Percentiles rank a stretch among this genome's conserved stretches.
Evolutionary conservation across 352 stramenopile genomes (phyloP).

Genomic region (Globisporangium nunn): DNA sequence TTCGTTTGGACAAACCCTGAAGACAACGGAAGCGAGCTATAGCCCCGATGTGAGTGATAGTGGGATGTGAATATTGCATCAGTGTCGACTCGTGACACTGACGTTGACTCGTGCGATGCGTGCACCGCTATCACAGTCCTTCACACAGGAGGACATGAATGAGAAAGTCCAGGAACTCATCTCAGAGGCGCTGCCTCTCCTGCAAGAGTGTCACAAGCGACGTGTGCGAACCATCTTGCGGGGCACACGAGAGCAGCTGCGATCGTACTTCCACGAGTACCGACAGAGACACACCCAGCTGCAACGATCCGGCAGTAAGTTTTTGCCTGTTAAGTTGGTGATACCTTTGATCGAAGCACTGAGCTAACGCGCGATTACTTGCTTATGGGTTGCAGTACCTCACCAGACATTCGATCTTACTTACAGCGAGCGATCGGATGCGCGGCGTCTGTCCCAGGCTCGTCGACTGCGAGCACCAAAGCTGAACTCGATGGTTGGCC

Average conservation of each 20-base stretch:
- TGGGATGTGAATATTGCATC: not conserved
- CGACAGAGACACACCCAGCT: slow-evolving; percentile 1
- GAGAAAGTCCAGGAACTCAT: slow-evolving; percentile 11
- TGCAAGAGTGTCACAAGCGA: slow-evolving; percentile 8
- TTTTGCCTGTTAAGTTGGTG: too few species aligned
- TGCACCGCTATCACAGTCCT: not conserved
- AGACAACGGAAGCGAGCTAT: slow-evolving; percentile 15
- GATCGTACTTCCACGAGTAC: slow-evolving; percentile 8
- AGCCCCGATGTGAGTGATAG: slow-evolving; percentile 27
- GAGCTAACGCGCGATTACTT: not conserved
- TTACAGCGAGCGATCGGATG: slow-evolving; percentile 22
- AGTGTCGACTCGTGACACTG: not conserved
- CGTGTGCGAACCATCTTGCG: slow-evolving; percentile 13
- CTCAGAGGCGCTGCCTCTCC: slow-evolving; percentile 4
- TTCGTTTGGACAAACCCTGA: slow-evolving; percentile 24
- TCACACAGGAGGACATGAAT: slow-evolving; percentile 9
- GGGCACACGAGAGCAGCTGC: slow-evolving; percentile 9
- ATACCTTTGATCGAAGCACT: not conserved
- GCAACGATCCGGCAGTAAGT: slow-evolving; percentile 10
- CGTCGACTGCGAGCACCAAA: slow-evolving; percentile 5
- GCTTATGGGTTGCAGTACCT: slow-evolving; percentile 1
- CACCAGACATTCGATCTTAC: slow-evolving; percentile 13
- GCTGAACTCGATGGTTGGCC: slow-evolving; percentile 33
- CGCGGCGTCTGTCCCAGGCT: slow-evolving; percentile 17
- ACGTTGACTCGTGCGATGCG: not conserved